Evolutionary conservation across 2,329 filamentous ascomycete genomes (phyloP).

Genomic region (Aspergillus pseudotamarii): DNA sequence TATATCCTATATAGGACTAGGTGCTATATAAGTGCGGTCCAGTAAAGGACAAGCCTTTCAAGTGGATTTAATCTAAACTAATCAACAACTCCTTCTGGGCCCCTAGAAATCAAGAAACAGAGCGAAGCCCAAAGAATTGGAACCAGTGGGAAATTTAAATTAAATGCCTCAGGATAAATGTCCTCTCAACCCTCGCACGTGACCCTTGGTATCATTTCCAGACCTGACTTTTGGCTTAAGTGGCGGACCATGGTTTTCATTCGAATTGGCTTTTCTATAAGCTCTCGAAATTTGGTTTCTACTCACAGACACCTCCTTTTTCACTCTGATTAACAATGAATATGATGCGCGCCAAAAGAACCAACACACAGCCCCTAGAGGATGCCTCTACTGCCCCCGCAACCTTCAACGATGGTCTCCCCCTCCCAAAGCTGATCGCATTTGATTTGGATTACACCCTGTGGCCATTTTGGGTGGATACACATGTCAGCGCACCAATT

Average conservation of each 20-base stretch:
- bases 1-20: too few relatives aligned
- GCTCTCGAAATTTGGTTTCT: background rate
- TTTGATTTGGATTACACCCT: constrained; percentile 98
- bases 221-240: too few relatives aligned
- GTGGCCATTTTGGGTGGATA: constrained; percentile 99
- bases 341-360: constrained; percentile 40
- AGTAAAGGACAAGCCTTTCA: too few relatives aligned
- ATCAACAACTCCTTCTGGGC: too few relatives aligned
- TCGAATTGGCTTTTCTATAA: background rate
- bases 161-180: background rate
- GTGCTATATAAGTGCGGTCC: too few relatives aligned
- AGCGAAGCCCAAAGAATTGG: too few relatives aligned
- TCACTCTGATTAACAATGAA: constrained; percentile 5
- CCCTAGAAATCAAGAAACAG: too few relatives aligned
- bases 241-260: too few relatives aligned
- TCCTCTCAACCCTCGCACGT: background rate
- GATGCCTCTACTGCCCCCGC: constrained; percentile 48
- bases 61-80: too few relatives aligned
- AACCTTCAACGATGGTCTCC: constrained; percentile 67
- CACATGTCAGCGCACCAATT: constrained; percentile 78
- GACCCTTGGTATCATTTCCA: background rate
- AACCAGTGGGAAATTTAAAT: too few relatives aligned
- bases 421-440: constrained; percentile 79
- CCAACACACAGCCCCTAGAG: constrained; percentile 37
- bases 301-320: background rate